These are phyloP conservation scores for Saitozyma podzolica DNA, from an alignment of 768 basidiomycete species.

Conservation along the genomic window DNA sequence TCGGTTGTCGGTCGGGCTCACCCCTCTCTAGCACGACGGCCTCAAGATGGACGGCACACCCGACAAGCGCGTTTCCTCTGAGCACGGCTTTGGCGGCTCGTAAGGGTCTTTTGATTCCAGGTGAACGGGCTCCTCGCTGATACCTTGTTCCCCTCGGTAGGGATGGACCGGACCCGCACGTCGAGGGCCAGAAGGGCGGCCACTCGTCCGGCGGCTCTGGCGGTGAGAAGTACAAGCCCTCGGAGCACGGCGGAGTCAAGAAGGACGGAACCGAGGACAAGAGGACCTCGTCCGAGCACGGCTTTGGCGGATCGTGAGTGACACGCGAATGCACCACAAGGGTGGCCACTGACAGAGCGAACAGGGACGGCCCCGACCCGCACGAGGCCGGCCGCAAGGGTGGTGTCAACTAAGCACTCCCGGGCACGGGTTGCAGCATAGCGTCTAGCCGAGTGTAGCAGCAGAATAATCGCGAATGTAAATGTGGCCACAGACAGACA, in stretches of 20 bases:
- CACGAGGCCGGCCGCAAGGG: conserved; percentile 50
- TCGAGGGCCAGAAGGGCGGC: conserved; percentile 51
- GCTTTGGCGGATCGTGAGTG: conserved; percentile 52
- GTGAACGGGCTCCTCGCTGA: not conserved
- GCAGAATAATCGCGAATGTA: too few relatives aligned
- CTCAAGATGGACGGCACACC: conserved; percentile 52
- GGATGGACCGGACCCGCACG: conserved; percentile 52
- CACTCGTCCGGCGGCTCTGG: conserved; percentile 27
- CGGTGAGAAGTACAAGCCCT: conserved; percentile 48
- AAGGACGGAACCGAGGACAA: conserved; percentile 49
- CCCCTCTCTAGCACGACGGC: conserved; percentile 43
- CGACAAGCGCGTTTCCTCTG: conserved; percentile 52
- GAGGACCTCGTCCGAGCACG: conserved; percentile 50
- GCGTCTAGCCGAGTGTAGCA: too few relatives aligned
- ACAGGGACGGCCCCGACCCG: conserved; percentile 47
- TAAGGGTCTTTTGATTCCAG: conserved; percentile 8
- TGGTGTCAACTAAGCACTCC: conserved; percentile 11
- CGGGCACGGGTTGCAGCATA: too few relatives aligned
- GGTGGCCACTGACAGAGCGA: not conserved
- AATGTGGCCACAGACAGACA: too few relatives aligned
- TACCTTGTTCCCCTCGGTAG: not conserved
- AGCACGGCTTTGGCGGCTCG: conserved; percentile 53
- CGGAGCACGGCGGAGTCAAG: conserved; percentile 52
- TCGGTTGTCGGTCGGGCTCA: not conserved
- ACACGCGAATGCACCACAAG: not conserved